These are phyloP conservation scores for Starmerella gropengiesseri DNA, from an alignment of 805 yeast genomes.

Conservation along the genomic window DNA sequence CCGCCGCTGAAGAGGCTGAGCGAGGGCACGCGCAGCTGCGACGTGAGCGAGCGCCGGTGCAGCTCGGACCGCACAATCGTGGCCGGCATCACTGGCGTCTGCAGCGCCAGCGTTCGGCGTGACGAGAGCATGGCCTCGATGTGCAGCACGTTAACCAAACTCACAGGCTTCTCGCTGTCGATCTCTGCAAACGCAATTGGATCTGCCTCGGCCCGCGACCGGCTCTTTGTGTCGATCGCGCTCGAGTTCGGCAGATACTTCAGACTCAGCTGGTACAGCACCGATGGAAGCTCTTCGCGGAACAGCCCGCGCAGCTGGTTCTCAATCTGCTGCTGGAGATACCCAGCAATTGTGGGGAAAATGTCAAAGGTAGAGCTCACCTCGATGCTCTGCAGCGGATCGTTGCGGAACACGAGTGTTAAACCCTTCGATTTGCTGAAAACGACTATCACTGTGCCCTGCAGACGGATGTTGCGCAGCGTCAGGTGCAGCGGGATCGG, in stretches of 20 bases:
- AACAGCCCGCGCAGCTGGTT: conserved; percentile 67
- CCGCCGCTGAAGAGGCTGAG: conserved; percentile 8
- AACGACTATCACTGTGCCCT: conserved; percentile 77
- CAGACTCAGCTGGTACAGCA: conserved; percentile 63
- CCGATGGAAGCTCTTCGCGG: conserved; percentile 72
- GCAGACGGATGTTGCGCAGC: conserved; percentile 56
- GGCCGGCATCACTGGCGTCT: conserved; percentile 47
- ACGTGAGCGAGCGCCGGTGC: conserved; percentile 23
- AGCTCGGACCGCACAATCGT: conserved; percentile 48
- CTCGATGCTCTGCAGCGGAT: conserved; percentile 72
- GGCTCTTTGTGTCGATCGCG: conserved; percentile 13
- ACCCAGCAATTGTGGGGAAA: conserved; percentile 71
- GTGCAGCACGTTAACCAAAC: conserved; percentile 56
- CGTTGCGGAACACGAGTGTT: conserved; percentile 78
- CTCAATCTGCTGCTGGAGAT: conserved; percentile 73
- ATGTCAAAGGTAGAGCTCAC: conserved; percentile 82
- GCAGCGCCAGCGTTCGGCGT: conserved; percentile 69
- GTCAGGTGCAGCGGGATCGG: conserved; percentile 70
- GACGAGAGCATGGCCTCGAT: conserved; percentile 59
- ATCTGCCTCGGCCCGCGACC: conserved; percentile 21
- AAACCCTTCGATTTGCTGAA: conserved; percentile 72
- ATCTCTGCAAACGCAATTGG: conserved; percentile 40
- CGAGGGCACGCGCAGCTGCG: conserved; percentile 4
- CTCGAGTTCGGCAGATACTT: conserved; percentile 42
- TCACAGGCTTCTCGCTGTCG: conserved; percentile 51